phyloP scores from a whole-genome alignment of 106 monocot species.

The Allium fistulosum region DNA sequence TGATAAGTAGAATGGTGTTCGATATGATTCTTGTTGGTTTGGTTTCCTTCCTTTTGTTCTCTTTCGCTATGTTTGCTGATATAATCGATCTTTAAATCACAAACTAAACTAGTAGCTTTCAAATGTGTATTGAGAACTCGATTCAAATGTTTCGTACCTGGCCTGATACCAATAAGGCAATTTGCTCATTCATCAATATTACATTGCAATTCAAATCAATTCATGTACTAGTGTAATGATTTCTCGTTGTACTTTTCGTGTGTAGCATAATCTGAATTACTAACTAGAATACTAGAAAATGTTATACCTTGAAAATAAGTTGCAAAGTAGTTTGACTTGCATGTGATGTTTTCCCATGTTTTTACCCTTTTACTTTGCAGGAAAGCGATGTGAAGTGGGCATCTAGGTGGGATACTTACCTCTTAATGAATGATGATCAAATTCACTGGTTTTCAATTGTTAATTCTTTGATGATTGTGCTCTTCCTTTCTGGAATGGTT shows the following conservation, averaged over 20 bases:
- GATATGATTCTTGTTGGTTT: not conserved
- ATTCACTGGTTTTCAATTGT: slow-evolving; percentile 99
- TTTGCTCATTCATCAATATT: too few relatives aligned
- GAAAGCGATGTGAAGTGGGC: slow-evolving; percentile 95
- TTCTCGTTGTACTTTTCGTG: too few relatives aligned
- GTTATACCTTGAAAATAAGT: not conserved
- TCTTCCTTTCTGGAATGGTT: slow-evolving; percentile 97
- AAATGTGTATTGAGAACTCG: too few relatives aligned
- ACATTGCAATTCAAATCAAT: too few relatives aligned
- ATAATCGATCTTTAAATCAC: too few relatives aligned
- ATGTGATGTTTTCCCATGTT: too few relatives aligned
- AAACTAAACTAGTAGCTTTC: too few relatives aligned
- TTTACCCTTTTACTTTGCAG: slow-evolving; percentile 21
- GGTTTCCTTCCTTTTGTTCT: not conserved
- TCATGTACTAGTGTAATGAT: too few relatives aligned
- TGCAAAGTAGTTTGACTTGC: not conserved
- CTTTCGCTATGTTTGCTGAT: not conserved
- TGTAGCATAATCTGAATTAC: too few relatives aligned
- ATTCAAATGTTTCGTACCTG: too few relatives aligned
- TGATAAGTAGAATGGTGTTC: not conserved
- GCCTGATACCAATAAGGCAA: too few relatives aligned
- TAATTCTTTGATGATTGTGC: slow-evolving; percentile 96
- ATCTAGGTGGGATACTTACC: slow-evolving; percentile 93
- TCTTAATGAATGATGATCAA: slow-evolving; percentile 85
- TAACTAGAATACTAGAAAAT: too few relatives aligned